These are phyloP conservation scores for Globisporangium nodosum DNA, from an alignment of 352 stramenopile species.

Conservation along the genomic window DNA sequence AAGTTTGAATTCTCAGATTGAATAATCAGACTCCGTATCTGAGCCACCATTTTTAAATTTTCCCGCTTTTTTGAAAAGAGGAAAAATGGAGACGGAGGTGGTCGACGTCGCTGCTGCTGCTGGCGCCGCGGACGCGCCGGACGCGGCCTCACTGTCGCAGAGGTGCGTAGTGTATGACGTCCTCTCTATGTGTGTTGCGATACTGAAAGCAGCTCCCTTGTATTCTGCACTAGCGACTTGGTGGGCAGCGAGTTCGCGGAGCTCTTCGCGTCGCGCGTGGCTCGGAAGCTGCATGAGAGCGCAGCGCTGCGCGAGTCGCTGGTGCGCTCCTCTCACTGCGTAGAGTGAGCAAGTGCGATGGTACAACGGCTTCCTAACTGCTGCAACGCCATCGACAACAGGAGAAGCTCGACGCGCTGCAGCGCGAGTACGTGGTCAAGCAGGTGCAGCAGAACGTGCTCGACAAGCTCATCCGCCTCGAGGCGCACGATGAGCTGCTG, in stretches of 20 bases:
- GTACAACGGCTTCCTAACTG: too few species aligned
- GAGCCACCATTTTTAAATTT: too few species aligned
- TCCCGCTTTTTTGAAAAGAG: too few species aligned
- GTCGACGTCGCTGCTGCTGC: not conserved
- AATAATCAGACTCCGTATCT: too few species aligned
- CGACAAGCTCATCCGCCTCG: conserved; percentile 64
- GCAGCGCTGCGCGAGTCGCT: conserved; percentile 25
- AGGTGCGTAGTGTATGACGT: not conserved
- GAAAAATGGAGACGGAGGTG: too few species aligned
- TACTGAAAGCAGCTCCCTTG: not conserved
- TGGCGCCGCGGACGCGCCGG: not conserved
- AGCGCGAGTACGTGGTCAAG: conserved; percentile 51
- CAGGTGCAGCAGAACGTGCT: conserved; percentile 70
- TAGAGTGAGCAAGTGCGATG: too few species aligned
- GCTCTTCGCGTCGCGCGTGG: conserved; percentile 39
- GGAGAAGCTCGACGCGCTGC: conserved; percentile 33
- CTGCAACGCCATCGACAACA: conserved; percentile 7
- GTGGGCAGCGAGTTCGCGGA: conserved; percentile 27
- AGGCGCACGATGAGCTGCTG: conserved; percentile 37
- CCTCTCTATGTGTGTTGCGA: not conserved
- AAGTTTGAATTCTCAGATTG: too few species aligned
- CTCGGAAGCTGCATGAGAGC: conserved; percentile 17
- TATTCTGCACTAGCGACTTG: conserved; percentile 7
- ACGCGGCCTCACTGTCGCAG: not conserved
- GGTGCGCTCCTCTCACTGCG: conserved; percentile 7